Evolutionary conservation across 139 green algal genomes (phyloP).

Genomic region (Haematococcus sp.): DNA sequence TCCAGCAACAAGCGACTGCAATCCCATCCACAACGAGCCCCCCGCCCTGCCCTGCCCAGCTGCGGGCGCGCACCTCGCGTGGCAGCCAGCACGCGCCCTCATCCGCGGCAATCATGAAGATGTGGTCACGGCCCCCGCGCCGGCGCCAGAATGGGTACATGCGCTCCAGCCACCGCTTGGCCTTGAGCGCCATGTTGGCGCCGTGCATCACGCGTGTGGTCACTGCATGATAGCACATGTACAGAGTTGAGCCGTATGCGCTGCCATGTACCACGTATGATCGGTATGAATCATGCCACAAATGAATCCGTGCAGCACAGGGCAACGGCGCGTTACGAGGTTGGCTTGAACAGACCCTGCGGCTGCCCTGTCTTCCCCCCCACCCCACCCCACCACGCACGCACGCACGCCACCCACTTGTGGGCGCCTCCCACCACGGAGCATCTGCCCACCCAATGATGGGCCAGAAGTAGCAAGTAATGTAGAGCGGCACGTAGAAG

Average conservation of each 20-base stretch:
- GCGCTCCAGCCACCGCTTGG: constrained; percentile 40
- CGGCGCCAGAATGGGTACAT: constrained; percentile 52
- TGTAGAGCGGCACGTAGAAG: constrained; percentile 59
- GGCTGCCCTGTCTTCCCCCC: too few relatives aligned
- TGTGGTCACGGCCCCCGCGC: constrained; percentile 54
- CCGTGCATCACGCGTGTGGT: constrained; percentile 46
- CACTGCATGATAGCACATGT: neutral
- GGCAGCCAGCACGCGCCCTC: constrained; percentile 50
- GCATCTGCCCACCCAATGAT: constrained; percentile 40
- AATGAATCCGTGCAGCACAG: too few relatives aligned
- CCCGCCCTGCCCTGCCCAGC: too few relatives aligned
- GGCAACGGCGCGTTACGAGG: too few relatives aligned
- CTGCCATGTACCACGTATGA: too few relatives aligned
- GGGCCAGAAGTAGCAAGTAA: constrained; percentile 44
- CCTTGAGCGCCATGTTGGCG: constrained; percentile 44
- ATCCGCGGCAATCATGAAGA: constrained; percentile 54
- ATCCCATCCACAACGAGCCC: too few relatives aligned
- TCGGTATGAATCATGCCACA: too few relatives aligned
- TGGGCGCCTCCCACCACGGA: constrained; percentile 21
- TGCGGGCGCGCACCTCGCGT: neutral
- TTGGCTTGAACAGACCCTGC: neutral
- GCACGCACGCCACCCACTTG: neutral
- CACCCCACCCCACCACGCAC: too few relatives aligned
- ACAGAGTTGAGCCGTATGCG: neutral
- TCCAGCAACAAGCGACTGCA: too few relatives aligned